Evolutionary conservation across 768 basidiomycete genomes (phyloP).

Genomic region (Daedalea quercina): DNA sequence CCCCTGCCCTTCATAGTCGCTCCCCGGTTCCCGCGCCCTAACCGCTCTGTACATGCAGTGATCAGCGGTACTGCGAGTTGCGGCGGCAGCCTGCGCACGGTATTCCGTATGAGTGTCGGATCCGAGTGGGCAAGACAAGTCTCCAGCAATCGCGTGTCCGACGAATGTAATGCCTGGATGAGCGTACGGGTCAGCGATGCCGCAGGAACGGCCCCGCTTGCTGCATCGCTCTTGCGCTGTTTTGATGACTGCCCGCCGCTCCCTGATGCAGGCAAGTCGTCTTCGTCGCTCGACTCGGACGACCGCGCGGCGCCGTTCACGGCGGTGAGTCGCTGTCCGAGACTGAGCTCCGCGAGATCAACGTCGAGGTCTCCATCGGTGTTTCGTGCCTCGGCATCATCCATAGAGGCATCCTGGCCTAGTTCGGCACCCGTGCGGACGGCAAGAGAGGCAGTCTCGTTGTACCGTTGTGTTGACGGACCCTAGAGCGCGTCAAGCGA

Average conservation of each 20-base stretch:
- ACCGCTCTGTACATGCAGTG: slow-evolving; percentile 80
- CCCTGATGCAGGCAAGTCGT: slow-evolving; percentile 18
- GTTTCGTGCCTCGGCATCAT: slow-evolving; percentile 42
- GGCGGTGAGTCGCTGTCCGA: slow-evolving; percentile 85
- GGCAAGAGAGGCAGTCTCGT: slow-evolving; percentile 52
- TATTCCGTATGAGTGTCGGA: slow-evolving; percentile 74
- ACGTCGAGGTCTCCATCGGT: slow-evolving; percentile 71
- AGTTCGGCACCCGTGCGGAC: slow-evolving; percentile 62
- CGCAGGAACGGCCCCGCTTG: slow-evolving; percentile 48
- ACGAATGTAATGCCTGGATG: slow-evolving; percentile 94
- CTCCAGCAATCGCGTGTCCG: slow-evolving; percentile 82
- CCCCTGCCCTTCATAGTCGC: slow-evolving; percentile 74
- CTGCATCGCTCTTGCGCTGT: slow-evolving; percentile 27
- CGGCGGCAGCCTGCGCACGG: slow-evolving; percentile 79
- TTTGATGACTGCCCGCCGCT: slow-evolving; percentile 19
- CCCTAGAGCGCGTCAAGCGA: slow-evolving; percentile 22
- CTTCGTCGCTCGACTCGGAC: slow-evolving; percentile 42
- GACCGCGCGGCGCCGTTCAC: slow-evolving; percentile 43
- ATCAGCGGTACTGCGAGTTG: slow-evolving; percentile 83
- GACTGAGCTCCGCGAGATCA: slow-evolving; percentile 83
- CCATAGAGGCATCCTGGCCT: slow-evolving; percentile 47
- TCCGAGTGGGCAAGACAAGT: slow-evolving; percentile 84
- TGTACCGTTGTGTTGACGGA: slow-evolving; percentile 57
- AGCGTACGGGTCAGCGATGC: slow-evolving; percentile 89
- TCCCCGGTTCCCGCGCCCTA: slow-evolving; percentile 68